Evolutionary conservation across 495 filamentous ascomycete genomes (phyloP), one percentile per base, ranked within the genome.

Genomic region (Penicillium paxilli): DNA sequence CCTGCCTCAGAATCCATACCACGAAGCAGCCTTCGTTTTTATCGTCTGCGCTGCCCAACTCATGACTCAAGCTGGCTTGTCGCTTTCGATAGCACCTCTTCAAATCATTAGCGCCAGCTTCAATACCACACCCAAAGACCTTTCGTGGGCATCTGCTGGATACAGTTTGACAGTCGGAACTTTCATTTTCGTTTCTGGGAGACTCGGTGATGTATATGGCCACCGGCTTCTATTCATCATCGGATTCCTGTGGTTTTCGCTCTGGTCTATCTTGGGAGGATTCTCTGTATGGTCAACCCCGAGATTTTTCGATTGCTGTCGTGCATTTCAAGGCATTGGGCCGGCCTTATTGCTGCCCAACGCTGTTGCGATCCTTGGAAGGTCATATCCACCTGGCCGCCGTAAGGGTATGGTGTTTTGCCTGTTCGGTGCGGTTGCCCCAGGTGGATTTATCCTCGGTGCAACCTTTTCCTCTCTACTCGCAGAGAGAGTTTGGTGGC

Each of bases 141-240:
- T 83, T 48, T 72, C 67, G 37, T 81, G 82, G 76, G 67, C 63
- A 45, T 60, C 77, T 22, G 70, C 77, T 1, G 80, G 69, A 8
- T 84, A 83, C 58, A 72, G 70, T 20, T 49, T 83, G 11, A 86
- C 83, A 0, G 75, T 86, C 16, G 85, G 85, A 9, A 82, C 82
- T 4, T 88, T 87, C 56, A 84, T 89, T 51, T 69, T 89, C 16
- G 75, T 83, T 5, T 79, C 83, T 2, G 83, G 86, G 5, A 74
- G 85, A 22, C 66, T 88, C 11, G 87, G 87, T 5, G 87, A 89
- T 52, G 66, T 82, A 3, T 83, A 80, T 55, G 87, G 87, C 14
- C 79, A 87, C 57, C 83, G 84, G 51, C 69, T 72, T 1, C 57
- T 88, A 44, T 83, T 89, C 33, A 66, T 83, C 17, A 49, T 75